Percentiles rank a stretch among this genome's conserved stretches.
phyloP scores from a whole-genome alignment of 2,329 filamentous ascomycete species.

The Ceratocystis harringtonii region DNA sequence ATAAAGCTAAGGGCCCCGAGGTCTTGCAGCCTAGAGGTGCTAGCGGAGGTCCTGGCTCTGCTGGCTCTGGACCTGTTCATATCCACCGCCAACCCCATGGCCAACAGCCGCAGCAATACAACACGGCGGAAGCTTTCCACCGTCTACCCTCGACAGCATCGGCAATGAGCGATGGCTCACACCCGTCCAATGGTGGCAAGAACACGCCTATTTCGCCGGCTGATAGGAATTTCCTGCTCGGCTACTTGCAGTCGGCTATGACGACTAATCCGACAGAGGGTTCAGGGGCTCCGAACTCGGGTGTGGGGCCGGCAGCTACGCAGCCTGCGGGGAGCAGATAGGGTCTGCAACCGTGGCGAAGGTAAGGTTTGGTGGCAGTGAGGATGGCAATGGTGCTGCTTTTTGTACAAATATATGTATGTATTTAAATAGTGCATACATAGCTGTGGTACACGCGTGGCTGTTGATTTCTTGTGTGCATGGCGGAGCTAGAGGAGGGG shows the following conservation, averaged over 20 bases:
- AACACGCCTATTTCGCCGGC: conserved; percentile 45
- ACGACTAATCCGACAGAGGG: conserved; percentile 18
- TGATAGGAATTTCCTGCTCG: conserved; percentile 61
- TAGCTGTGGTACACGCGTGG: background rate
- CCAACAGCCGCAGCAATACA: conserved; percentile 5
- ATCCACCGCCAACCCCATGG: background rate
- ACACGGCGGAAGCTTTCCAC: conserved; percentile 20
- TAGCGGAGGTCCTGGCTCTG: background rate
- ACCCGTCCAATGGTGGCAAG: conserved; percentile 31
- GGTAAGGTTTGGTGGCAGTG: background rate
- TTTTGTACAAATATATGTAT: background rate
- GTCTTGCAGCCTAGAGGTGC: background rate
- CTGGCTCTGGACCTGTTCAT: no score
- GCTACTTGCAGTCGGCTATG: conserved; percentile 49
- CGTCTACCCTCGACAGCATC: conserved; percentile 33
- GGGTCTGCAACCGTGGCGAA: background rate
- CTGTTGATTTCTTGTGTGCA: background rate
- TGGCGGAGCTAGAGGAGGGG: no score
- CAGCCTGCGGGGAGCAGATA: conserved; percentile 7
- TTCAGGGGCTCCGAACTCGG: conserved; percentile 18
- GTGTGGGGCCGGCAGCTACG: background rate
- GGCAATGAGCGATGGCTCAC: conserved; percentile 24
- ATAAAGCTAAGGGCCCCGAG: background rate
- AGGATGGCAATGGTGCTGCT: background rate
- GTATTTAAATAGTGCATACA: background rate